phyloP scores from a whole-genome alignment of 352 stramenopile genomes.

The Achlya hypogyna region DNA sequence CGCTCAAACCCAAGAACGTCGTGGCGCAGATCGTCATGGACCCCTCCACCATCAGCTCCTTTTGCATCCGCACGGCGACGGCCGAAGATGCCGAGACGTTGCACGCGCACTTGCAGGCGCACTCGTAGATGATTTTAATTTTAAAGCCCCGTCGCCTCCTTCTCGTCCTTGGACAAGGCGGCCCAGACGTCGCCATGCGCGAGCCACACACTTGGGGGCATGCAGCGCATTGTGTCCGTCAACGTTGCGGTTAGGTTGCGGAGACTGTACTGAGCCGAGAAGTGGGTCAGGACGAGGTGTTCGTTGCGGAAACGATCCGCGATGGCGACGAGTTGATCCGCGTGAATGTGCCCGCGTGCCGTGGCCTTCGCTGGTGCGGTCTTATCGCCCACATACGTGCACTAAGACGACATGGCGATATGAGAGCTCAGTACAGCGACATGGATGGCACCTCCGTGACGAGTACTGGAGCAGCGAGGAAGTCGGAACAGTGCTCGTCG shows the following conservation, averaged over 20 bases:
- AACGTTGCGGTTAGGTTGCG: slow-evolving; percentile 28
- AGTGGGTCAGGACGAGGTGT: slow-evolving; percentile 61
- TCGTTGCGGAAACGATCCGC: slow-evolving; percentile 36
- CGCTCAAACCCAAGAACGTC: slow-evolving; percentile 13
- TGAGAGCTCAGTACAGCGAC: background rate
- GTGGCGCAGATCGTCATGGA: background rate
- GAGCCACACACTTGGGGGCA: slow-evolving; percentile 15
- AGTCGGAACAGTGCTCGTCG: slow-evolving; percentile 27
- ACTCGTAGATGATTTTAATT: slow-evolving; percentile 3
- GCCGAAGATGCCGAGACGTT: slow-evolving; percentile 8
- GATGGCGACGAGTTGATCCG: slow-evolving; percentile 46
- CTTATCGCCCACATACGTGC: slow-evolving; percentile 47
- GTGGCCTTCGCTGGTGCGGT: slow-evolving; percentile 38
- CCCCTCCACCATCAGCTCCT: slow-evolving; percentile 1
- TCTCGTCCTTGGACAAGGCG: background rate
- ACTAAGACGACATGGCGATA: background rate
- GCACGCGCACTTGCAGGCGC: background rate
- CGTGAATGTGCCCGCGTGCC: slow-evolving; percentile 58
- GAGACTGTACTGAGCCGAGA: slow-evolving; percentile 49
- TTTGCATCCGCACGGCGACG: slow-evolving; percentile 5
- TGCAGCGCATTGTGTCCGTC: slow-evolving; percentile 21
- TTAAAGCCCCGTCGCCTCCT: no score
- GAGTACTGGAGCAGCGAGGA: slow-evolving; percentile 54
- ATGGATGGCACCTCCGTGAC: slow-evolving; percentile 59
- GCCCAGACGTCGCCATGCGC: background rate